Conservation (phyloP, 1,139 yeast species). For the Geotrichum bryndzae region DNA sequence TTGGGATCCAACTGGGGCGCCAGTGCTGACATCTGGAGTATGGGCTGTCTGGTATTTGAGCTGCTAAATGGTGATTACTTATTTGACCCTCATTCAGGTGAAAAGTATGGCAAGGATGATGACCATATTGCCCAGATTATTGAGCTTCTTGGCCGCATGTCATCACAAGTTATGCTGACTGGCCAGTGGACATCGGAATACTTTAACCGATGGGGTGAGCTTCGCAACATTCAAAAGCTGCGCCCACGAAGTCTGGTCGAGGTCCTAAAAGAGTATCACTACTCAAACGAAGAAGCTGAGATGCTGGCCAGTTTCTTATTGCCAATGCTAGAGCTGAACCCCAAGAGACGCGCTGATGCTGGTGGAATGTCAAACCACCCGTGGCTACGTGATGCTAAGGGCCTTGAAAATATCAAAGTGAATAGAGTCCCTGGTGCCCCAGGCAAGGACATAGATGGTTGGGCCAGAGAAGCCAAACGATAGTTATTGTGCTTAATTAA, state of each 20-base stretch:
- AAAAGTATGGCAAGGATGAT: conserved; percentile 62
- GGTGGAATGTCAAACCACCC: conserved; percentile 73
- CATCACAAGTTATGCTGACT: conserved; percentile 45
- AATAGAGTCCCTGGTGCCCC: conserved; percentile 57
- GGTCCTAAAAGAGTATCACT: conserved; percentile 65
- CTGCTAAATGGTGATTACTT: conserved; percentile 77
- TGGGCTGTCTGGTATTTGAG: conserved; percentile 77
- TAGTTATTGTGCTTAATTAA: no score
- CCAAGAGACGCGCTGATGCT: conserved; percentile 68
- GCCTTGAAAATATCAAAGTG: conserved; percentile 46
- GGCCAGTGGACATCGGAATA: conserved; percentile 50
- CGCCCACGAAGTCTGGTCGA: conserved; percentile 66
- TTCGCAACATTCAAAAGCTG: conserved; percentile 55
- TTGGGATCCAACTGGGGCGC: conserved; percentile 76
- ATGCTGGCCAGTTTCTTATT: conserved; percentile 56
- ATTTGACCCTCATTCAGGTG: conserved; percentile 73
- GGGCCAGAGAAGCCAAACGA: conserved; percentile 38
- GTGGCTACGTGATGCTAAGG: conserved; percentile 65
- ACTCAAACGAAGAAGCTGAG: conserved; percentile 48
- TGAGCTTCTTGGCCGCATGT: conserved; percentile 62
- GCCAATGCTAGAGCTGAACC: conserved; percentile 70
- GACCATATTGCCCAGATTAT: conserved; percentile 83
- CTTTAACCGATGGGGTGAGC: conserved; percentile 49
- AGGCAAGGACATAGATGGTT: conserved; percentile 71
- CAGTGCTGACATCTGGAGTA: conserved; percentile 76